A percentile compares a stretch with the other conserved stretches of the same genome.
Conservation (phyloP, 2,329 filamentous ascomycete species). For the Nemania serpens region DNA sequence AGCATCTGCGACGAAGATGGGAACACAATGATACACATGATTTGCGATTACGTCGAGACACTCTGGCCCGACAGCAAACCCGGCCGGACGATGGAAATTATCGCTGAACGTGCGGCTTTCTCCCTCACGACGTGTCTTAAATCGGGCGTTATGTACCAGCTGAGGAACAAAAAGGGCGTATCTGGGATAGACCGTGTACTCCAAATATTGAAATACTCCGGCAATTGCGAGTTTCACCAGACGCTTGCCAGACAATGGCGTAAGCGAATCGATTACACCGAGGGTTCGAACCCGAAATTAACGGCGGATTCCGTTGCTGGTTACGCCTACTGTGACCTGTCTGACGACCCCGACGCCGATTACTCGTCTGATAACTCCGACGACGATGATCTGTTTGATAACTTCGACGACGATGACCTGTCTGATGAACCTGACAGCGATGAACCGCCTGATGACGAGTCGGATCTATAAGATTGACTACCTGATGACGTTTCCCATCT, state of each 20-base stretch:
- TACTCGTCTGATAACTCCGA: background rate
- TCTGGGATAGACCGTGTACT: slow-evolving; percentile 22
- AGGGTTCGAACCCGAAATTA: background rate
- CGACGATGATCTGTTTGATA: background rate
- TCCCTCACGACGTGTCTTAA: slow-evolving; percentile 21
- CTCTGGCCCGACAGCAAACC: slow-evolving; percentile 10
- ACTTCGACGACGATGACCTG: background rate
- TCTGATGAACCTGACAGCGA: background rate
- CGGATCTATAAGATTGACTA: no score
- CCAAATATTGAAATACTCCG: slow-evolving; percentile 21
- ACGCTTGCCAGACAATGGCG: slow-evolving; percentile 18
- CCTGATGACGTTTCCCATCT: no score
- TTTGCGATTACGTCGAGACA: slow-evolving; percentile 27
- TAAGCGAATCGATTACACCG: background rate
- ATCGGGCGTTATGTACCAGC: background rate
- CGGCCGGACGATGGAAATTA: slow-evolving; percentile 11
- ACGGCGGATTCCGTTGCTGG: background rate
- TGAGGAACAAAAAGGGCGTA: slow-evolving; percentile 23
- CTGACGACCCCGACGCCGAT: background rate
- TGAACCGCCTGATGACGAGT: no score
- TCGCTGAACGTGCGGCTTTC: slow-evolving; percentile 15
- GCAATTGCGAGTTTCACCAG: slow-evolving; percentile 21
- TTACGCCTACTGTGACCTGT: background rate
- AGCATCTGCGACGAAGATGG: slow-evolving; percentile 22
- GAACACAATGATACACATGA: slow-evolving; percentile 29